Evolutionary conservation across 768 basidiomycete species (phyloP), one percentile per base, ranked within the genome.

Genomic region (Tylopilus sp.): DNA sequence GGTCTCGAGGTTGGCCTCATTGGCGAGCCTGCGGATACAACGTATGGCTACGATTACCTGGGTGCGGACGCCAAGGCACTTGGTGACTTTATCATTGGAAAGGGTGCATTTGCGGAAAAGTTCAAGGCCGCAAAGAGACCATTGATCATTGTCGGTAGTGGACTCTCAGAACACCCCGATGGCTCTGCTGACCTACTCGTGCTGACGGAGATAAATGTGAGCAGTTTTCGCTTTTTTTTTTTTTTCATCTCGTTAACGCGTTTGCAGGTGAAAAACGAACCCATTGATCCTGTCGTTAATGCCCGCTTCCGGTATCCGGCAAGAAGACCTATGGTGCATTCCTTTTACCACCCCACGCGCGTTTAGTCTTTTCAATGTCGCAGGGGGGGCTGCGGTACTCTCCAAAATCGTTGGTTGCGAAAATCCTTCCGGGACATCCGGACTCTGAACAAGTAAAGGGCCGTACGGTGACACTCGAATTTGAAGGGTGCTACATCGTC

Each of bases 131-230:
- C 95, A 15, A 90, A 95, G 76, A 84, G 81, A 61, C 97, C 97
- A 2, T 65, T 99, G 68, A 89, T 99, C 70, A 86, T 99, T 50
- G 85, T 98, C 46, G 97, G 97, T n/a, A 91, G 89, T 61, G 86
- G 85, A 8, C 69, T 99, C 22, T 72, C 79, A 3, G 95, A 98
- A 70, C 91, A 94, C 64, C 72, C 84, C 13, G 93, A 95, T 69
- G 91, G 89, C 11, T 79, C 81, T 51, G 86, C 81, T 4, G 83
- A 95, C 62, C 75, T 95, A 22, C 73, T 94, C 21, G 78, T 94
- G 15, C 71, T 95, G 39, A 91, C 88, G 0, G 92, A 95, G 71
- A 93, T 91, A 10, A 95, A 93, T 76, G 89, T 81, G 36, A 47
- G 56, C 2, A 0, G 3, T 21, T 1, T 17, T 6, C 7, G 22